Conservation (phyloP, 768 basidiomycete genomes). For the Boletellus sp. region DNA sequence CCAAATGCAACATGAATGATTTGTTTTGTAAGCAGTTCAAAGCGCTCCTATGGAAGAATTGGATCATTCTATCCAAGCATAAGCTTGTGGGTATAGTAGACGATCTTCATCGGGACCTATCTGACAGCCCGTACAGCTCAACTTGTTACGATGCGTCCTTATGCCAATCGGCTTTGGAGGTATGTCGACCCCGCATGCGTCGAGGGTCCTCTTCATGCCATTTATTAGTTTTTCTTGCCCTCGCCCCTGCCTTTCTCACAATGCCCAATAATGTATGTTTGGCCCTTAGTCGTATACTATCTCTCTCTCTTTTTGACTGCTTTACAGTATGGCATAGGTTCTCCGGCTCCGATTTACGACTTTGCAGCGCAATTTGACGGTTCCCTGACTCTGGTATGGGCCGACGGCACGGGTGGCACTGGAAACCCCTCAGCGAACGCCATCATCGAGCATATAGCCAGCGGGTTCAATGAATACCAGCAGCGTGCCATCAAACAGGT, state of each 20-base stretch:
- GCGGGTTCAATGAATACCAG: conserved; percentile 48
- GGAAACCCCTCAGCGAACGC: conserved; percentile 51
- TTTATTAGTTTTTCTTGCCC: conserved; percentile 51
- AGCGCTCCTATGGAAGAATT: conserved; percentile 68
- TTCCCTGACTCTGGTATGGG: conserved; percentile 58
- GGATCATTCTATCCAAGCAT: conserved; percentile 67
- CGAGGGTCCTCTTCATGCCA: neutral
- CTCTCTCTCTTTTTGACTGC: neutral
- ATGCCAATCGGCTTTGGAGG: conserved; percentile 60
- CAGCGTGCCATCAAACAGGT: conserved; percentile 48
- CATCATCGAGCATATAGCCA: conserved; percentile 60
- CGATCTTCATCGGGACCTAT: neutral
- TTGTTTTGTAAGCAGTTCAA: conserved; percentile 61
- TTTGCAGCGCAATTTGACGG: conserved; percentile 51
- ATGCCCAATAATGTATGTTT: conserved; percentile 55
- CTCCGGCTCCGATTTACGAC: conserved; percentile 45
- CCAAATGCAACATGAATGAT: conserved; percentile 16
- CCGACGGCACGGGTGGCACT: conserved; percentile 57
- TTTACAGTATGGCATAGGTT: conserved; percentile 59
- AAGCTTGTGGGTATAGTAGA: conserved; percentile 46
- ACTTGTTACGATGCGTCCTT: conserved; percentile 57
- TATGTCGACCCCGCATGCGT: conserved; percentile 1
- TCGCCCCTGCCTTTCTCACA: conserved; percentile 56
- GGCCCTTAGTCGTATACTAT: neutral
- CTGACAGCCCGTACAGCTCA: conserved; percentile 39